Evolutionary conservation across 2,329 filamentous ascomycete species (phyloP).

Genomic region (Coniochaeta hoffmannii): DNA sequence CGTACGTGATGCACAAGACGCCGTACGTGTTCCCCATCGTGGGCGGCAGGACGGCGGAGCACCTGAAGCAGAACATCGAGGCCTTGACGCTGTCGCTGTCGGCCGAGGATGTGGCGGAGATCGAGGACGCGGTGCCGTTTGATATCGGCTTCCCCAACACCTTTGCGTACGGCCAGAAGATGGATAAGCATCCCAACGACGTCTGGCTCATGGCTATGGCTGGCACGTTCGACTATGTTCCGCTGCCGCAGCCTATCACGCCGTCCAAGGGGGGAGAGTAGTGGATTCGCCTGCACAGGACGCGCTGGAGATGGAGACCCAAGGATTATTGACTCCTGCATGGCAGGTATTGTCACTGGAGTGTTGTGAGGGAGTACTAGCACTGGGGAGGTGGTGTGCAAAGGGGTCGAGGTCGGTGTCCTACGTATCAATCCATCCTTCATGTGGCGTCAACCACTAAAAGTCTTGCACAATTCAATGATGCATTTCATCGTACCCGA

Average conservation of each 20-base stretch:
- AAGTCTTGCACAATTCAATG: no score
- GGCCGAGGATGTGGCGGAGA: slow-evolving; percentile 55
- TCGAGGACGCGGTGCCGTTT: slow-evolving; percentile 55
- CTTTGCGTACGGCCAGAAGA: slow-evolving; percentile 41
- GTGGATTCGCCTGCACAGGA: slow-evolving; percentile 20
- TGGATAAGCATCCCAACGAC: slow-evolving; percentile 29
- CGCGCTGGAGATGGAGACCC: slow-evolving; percentile 8
- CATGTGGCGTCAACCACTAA: no score
- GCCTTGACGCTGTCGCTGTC: slow-evolving; percentile 54
- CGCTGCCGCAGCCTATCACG: slow-evolving; percentile 32
- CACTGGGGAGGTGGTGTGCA: no score
- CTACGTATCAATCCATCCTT: no score
- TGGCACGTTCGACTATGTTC: slow-evolving; percentile 44
- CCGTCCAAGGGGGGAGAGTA: slow-evolving; percentile 34
- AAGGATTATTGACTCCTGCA: slow-evolving; percentile 10
- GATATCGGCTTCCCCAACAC: slow-evolving; percentile 60
- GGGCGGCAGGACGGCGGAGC: slow-evolving; percentile 61
- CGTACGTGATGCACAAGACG: slow-evolving; percentile 66
- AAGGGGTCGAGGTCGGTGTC: no score
- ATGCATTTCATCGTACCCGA: no score
- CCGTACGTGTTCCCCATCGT: slow-evolving; percentile 68
- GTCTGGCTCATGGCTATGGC: slow-evolving; percentile 38
- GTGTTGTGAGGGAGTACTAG: no score
- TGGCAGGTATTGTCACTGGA: no score
- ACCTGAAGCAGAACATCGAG: slow-evolving; percentile 63